phyloP scores from a whole-genome alignment of 345 rosid genomes.

The Brassica juncea region DNA sequence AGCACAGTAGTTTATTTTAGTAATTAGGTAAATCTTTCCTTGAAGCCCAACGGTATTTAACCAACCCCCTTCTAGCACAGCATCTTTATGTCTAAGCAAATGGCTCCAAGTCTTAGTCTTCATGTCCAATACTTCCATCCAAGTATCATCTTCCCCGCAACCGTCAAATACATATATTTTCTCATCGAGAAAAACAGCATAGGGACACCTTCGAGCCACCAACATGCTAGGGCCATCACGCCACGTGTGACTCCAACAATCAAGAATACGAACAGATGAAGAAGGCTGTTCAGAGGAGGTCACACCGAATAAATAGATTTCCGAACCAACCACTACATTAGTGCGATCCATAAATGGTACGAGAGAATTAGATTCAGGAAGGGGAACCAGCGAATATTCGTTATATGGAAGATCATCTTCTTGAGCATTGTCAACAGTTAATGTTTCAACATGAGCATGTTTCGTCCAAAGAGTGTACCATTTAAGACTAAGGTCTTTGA shows the following conservation, averaged over 20 bases:
- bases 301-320: background rate
- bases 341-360: background rate
- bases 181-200: background rate
- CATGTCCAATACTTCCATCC: background rate
- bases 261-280: background rate
- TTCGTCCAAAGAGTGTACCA: background rate
- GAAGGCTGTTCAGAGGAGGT: background rate
- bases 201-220: background rate
- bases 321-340: background rate
- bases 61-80: background rate
- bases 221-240: background rate
- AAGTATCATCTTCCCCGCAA: background rate
- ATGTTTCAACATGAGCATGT: background rate
- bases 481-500: background rate
- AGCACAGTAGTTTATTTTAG: background rate
- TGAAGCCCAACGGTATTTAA: background rate
- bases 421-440: background rate
- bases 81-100: background rate
- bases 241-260: background rate
- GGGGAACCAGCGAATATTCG: background rate
- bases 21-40: background rate
- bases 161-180: background rate
- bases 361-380: background rate
- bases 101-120: background rate
- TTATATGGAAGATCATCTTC: background rate